phyloP scores from a whole-genome alignment of 176 grass and related monocot genomes.

The Raddia guianensis region DNA sequence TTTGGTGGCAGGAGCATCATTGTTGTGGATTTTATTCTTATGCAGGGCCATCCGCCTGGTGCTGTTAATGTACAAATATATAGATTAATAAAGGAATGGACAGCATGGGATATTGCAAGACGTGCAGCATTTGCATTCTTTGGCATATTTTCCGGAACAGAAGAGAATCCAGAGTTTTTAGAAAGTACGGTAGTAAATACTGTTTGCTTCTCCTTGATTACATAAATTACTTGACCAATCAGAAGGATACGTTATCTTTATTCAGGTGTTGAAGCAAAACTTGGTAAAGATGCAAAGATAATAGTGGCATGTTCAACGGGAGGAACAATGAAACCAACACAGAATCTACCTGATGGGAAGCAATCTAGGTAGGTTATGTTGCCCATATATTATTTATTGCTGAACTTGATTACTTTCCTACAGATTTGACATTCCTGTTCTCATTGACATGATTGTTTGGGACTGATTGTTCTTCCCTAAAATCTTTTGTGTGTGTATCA shows the following conservation, averaged over 20 bases:
- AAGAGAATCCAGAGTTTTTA: conserved; percentile 96
- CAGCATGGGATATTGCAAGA: conserved; percentile 97
- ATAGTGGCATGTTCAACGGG: conserved; percentile 92
- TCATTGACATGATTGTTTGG: not conserved
- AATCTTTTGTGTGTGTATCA: not conserved
- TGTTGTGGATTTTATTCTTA: conserved; percentile 34
- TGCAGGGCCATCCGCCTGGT: conserved; percentile 84
- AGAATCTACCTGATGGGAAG: conserved; percentile 89
- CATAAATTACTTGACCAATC: conserved; percentile 16
- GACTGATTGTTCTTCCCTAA: not conserved
- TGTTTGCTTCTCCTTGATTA: conserved; percentile 28
- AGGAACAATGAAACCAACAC: conserved; percentile 85
- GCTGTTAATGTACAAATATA: conserved; percentile 99
- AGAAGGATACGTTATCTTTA: conserved; percentile 3
- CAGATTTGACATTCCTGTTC: not conserved
- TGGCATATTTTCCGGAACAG: conserved; percentile 94
- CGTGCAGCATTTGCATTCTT: conserved; percentile 98
- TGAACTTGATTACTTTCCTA: not conserved
- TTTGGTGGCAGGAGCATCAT: not conserved
- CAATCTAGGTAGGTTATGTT: conserved; percentile 76
- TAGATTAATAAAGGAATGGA: conserved; percentile 99
- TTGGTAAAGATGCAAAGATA: conserved; percentile 94
- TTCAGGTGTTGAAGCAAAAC: conserved; percentile 71
- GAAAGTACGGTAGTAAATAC: conserved; percentile 51
- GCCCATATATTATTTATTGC: not conserved